These are phyloP conservation scores for Adansonia grandidieri DNA, from an alignment of 441 rosid genomes.

Conservation along the genomic window DNA sequence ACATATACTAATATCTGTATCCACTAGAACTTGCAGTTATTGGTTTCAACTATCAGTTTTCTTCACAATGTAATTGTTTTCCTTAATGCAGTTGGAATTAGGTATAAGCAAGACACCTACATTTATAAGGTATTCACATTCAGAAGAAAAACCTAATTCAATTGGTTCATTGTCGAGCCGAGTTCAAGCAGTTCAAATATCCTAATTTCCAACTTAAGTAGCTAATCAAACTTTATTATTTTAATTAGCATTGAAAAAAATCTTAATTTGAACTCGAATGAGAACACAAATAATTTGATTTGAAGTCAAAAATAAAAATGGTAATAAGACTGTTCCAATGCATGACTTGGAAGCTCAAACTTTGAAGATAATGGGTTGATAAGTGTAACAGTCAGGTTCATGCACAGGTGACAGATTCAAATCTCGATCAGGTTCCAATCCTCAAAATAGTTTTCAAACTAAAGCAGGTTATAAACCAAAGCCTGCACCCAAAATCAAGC, in stretches of 20 bases:
- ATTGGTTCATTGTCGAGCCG: no score
- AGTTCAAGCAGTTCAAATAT: no score
- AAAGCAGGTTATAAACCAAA: not conserved
- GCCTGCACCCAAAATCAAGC: not conserved
- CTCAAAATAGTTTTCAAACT: slow-evolving; percentile 4
- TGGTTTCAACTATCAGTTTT: not conserved
- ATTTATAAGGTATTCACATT: no score
- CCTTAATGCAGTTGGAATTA: not conserved
- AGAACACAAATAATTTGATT: not conserved
- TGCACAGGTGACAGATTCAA: not conserved
- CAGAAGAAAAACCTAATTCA: no score
- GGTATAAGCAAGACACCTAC: no score
- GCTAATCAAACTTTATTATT: no score
- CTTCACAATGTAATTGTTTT: not conserved
- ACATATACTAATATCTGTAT: not conserved
- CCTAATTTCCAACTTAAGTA: no score
- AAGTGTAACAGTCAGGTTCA: not conserved
- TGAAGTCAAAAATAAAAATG: not conserved
- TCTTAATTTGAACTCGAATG: not conserved
- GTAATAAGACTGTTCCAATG: not conserved
- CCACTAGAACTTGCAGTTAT: no score
- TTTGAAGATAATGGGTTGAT: not conserved
- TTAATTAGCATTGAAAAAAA: no score
- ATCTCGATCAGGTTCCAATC: not conserved
- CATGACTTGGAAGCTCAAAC: not conserved